Base-by-base conservation (phyloP, 2,329 filamentous ascomycete genomes). In the Hortaea sp. region DNA sequence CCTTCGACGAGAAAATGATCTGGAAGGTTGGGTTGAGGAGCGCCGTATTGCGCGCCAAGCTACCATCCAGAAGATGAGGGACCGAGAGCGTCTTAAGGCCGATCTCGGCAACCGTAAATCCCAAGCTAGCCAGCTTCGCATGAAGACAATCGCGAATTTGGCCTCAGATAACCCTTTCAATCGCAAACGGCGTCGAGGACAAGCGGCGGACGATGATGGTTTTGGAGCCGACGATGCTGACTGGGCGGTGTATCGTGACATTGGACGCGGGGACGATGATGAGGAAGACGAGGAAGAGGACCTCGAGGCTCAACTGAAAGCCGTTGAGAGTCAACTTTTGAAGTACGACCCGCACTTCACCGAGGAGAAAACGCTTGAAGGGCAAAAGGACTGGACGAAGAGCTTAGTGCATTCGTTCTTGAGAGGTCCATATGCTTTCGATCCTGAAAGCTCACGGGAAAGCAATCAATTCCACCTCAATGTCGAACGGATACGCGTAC, bases 401-500 rank as follows among this genome's bases (percentile, higher is more conserved):
- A 87, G 81, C 41, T 74, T 95, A 42, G 71, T 97, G 12, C 92
- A 98, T 66, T 86, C 88, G 6, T 98, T 95, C 68, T 71, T 86
- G 34, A 84, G 88, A 45, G 92, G 92, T 0, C 87, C 89, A 0
- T 85, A 88, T 56, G 86, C 90, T 0, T 94, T 88, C 54, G 84
- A 97, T 55, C 70, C 81, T 0, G 81, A 88, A 46, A 85, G 81
- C 47, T 85, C 92, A 57, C 79, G 82, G 12, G 79, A 98, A 68
- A 79, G 81, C 12, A 82, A 88, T 65, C 90, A 97, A 67, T 72
- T 98, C 43, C 92, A 98, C 65, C 79, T 98, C 53, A 98, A 98
- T 64, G 88, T 98, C 78, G 92, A 98, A 81, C 88, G 92, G 66
- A 97, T 98, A 87, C 90, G 92, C 75, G 89, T 90, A 69, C 92